These are phyloP conservation scores for Conticribra guillardii DNA, from an alignment of 108 stramenopile genomes.

Conservation along the genomic window DNA sequence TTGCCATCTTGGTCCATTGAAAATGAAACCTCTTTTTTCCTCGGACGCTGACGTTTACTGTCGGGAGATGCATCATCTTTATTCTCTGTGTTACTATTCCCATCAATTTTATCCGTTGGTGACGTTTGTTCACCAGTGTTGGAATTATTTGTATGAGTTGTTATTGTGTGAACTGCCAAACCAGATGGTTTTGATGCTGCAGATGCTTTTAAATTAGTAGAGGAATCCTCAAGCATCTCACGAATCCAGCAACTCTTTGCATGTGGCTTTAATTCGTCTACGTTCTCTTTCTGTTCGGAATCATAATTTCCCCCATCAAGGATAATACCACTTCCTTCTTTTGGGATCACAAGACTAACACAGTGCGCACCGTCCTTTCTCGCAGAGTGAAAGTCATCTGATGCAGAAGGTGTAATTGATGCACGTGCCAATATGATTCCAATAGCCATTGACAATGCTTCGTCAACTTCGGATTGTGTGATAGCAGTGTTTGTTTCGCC, in stretches of 20 bases:
- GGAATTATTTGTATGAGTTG: background rate
- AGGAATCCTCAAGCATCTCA: background rate
- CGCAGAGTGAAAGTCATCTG: background rate
- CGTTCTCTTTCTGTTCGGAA: too few relatives aligned
- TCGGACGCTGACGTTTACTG: slow-evolving; percentile 38
- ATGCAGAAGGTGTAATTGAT: slow-evolving; percentile 47
- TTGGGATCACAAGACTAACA: slow-evolving; percentile 20
- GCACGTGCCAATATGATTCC: slow-evolving; percentile 71
- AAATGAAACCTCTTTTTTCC: slow-evolving; percentile 23
- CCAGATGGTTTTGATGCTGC: slow-evolving; percentile 5
- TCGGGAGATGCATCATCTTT: slow-evolving; percentile 28
- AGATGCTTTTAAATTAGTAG: background rate
- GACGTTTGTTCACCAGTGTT: background rate
- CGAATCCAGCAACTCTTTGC: background rate
- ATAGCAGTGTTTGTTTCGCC: background rate
- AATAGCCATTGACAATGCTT: slow-evolving; percentile 65
- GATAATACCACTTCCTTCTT: background rate
- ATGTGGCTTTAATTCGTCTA: background rate
- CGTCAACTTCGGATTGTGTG: slow-evolving; percentile 20
- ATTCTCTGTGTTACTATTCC: too few relatives aligned
- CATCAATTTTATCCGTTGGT: too few relatives aligned
- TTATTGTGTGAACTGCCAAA: slow-evolving; percentile 22
- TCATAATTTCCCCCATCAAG: too few relatives aligned
- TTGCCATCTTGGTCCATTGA: background rate
- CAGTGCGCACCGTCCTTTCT: slow-evolving; percentile 1